These are phyloP conservation scores for Diaporthe vaccinii DNA, from an alignment of 2,329 filamentous ascomycete species.

Conservation along the genomic window DNA sequence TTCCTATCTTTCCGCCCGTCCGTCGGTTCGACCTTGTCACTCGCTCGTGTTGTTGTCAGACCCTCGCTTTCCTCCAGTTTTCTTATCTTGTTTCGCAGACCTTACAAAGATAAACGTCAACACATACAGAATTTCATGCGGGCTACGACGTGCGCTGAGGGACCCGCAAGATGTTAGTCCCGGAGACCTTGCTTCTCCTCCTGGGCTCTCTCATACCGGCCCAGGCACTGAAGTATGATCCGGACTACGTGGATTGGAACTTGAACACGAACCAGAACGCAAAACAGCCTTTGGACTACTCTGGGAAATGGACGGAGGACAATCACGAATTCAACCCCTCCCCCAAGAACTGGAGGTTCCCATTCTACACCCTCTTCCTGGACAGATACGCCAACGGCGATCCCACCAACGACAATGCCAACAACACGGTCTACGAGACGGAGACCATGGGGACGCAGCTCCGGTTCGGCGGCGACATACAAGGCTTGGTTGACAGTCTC, in stretches of 20 bases:
- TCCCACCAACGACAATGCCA: constrained; percentile 73
- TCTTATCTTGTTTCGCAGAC: constrained; percentile 1
- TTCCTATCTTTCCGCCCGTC: constrained; percentile 40
- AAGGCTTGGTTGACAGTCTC: constrained; percentile 69
- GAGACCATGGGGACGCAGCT: constrained; percentile 72
- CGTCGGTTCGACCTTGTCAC: constrained; percentile 33
- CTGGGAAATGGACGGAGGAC: constrained; percentile 59
- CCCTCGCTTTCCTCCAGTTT: constrained; percentile 34
- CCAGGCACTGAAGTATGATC: constrained; percentile 39
- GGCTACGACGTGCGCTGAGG: constrained; percentile 30
- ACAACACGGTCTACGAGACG: constrained; percentile 72
- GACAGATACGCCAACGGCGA: constrained; percentile 76
- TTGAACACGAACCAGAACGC: constrained; percentile 59
- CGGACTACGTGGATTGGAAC: constrained; percentile 41
- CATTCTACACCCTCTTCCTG: constrained; percentile 75
- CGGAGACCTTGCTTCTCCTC: constrained; percentile 43
- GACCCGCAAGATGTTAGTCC: constrained; percentile 41
- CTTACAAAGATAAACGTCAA: background rate
- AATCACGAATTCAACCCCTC: constrained; percentile 65
- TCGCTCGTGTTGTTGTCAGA: constrained; percentile 33
- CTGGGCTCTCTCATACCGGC: constrained; percentile 35
- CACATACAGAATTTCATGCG: constrained; percentile 29
- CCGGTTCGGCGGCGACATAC: constrained; percentile 72
- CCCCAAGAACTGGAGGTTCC: constrained; percentile 72
- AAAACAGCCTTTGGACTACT: constrained; percentile 65